Conservation (phyloP, 345 rosid species). For the Capsella bursapastoris region DNA sequence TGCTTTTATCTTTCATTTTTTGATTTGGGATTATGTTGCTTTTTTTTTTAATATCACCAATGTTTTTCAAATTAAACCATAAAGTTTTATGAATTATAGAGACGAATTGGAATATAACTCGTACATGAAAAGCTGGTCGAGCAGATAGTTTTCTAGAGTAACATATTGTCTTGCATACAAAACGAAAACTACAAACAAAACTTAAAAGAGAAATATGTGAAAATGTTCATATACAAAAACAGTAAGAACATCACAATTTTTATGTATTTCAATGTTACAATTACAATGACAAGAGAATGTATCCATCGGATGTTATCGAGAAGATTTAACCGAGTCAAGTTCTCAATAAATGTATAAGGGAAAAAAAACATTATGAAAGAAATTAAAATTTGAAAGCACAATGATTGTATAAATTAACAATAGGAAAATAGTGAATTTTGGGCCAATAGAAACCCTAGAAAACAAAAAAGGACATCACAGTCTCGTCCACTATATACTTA, state of each 20-base stretch:
- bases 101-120: not conserved
- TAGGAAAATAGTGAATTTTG: constrained; percentile 25
- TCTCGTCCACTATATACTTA: constrained; percentile 34
- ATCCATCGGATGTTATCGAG: not conserved
- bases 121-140: not conserved
- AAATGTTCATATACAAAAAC: not conserved
- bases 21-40: constrained; percentile 1
- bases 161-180: not conserved
- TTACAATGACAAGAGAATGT: constrained; percentile 7
- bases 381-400: constrained; percentile 23
- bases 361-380: not conserved
- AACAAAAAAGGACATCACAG: constrained; percentile 33
- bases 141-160: constrained; percentile 4
- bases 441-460: constrained; percentile 28
- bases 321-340: not conserved
- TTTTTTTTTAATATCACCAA: not conserved
- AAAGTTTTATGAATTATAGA: not conserved
- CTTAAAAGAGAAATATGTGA: not conserved
- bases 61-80: constrained; percentile 2
- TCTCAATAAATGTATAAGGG: not conserved
- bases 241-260: not conserved
- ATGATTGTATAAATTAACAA: constrained; percentile 19
- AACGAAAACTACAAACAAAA: not conserved
- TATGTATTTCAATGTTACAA: not conserved
- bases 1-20: not conserved